Conservation (phyloP, 1,284 basidiomycete species). For the Leccinum griseonigrum region DNA sequence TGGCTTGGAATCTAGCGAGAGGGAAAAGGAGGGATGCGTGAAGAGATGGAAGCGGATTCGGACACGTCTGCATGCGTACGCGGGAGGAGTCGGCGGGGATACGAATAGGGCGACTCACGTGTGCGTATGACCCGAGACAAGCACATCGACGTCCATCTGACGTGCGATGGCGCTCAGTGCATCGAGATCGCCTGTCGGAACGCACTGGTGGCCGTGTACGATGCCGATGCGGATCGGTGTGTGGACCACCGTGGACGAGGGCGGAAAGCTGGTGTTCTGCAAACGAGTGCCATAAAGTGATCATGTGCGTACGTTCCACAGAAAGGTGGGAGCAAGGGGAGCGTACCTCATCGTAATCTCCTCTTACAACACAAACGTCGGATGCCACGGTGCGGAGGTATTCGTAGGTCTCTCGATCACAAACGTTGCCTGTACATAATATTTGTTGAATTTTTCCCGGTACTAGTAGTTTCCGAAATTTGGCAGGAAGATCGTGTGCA, state of each 20-base stretch:
- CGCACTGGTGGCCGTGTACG: conserved; percentile 92
- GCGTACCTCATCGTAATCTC: conserved; percentile 93
- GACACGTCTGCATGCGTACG: background rate
- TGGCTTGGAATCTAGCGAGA: conserved; percentile 79
- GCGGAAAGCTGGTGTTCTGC: conserved; percentile 72
- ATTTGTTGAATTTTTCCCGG: conserved; percentile 99
- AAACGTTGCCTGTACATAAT: conserved; percentile 96
- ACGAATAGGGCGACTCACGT: conserved; percentile 52
- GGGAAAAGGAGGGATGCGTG: background rate
- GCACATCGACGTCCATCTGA: conserved; percentile 97
- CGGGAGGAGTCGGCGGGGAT: background rate
- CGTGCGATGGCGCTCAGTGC: conserved; percentile 84
- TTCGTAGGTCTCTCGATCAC: conserved; percentile 96
- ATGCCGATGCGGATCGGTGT: conserved; percentile 90
- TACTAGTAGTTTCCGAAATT: conserved; percentile 97
- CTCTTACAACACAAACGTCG: conserved; percentile 89
- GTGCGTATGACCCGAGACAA: conserved; percentile 93
- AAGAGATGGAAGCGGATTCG: background rate
- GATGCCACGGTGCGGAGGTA: conserved; percentile 97
- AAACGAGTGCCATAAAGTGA: conserved; percentile 10
- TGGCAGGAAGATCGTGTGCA: conserved; percentile 86
- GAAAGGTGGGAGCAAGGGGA: background rate
- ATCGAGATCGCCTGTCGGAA: conserved; percentile 91
- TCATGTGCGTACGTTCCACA: background rate
- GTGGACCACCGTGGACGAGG: conserved; percentile 82